phyloP scores from a whole-genome alignment of 1,284 basidiomycete genomes.

The Cryptococcus sp. region DNA sequence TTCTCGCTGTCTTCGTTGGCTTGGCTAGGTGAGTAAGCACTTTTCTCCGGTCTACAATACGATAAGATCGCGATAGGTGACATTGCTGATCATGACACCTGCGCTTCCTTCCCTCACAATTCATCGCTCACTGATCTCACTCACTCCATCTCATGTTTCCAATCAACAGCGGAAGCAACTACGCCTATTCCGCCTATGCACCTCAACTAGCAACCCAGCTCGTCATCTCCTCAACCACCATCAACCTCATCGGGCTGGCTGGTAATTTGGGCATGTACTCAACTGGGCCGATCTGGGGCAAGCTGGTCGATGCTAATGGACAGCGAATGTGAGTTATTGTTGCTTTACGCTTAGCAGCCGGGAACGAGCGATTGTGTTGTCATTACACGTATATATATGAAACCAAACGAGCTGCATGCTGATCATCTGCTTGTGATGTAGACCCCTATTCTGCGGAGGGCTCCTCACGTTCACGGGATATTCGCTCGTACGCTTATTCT shows the following conservation, averaged over 20 bases:
- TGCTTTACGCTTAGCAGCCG: neutral
- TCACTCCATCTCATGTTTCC: neutral
- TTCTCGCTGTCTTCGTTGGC: conserved; percentile 17
- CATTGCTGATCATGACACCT: neutral
- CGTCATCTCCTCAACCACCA: conserved; percentile 69
- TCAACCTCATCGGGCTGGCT: conserved; percentile 66
- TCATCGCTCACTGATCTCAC: neutral
- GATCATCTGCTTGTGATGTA: conserved; percentile 2
- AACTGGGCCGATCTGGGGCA: conserved; percentile 59
- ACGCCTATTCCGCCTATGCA: conserved; percentile 65
- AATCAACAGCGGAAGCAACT: conserved; percentile 21
- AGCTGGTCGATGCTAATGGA: conserved; percentile 65
- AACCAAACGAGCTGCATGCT: neutral
- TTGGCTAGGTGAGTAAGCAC: conserved; percentile 27
- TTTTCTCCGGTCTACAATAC: neutral
- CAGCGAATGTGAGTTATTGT: conserved; percentile 57
- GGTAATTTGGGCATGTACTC: conserved; percentile 52
- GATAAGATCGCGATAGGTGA: neutral
- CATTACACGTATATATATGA: neutral
- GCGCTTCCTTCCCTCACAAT: neutral
- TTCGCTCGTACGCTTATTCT: conserved; percentile 65
- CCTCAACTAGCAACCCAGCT: conserved; percentile 73
- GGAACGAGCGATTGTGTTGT: too few relatives aligned
- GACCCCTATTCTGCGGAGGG: conserved; percentile 54
- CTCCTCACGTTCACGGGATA: conserved; percentile 65